Base-by-base conservation (phyloP, 441 rosid species). In the Jatropha podagrica region DNA sequence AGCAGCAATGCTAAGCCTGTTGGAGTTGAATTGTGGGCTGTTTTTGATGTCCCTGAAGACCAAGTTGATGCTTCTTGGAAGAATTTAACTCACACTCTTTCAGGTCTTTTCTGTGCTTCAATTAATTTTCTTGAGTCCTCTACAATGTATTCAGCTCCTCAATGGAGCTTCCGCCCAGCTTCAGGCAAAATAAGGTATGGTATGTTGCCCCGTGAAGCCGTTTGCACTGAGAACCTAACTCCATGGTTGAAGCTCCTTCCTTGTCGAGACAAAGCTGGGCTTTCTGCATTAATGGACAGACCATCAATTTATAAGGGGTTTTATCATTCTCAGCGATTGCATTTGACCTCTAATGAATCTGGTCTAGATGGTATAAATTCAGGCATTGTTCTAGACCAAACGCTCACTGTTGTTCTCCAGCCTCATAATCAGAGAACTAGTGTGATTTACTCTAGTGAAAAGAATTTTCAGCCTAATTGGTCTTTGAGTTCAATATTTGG, bases 241-340 rank as follows among this genome's bases (percentile, higher is more conserved):
- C 97, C 99, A 12, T 96, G 99, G 99, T 83, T 96, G 78, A 96
- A 94, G 90, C 86, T 96, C 61, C 98, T 94, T 74, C 98, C 98
- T 52, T 96, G 97, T 83, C 92, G 97, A 81, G 99, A 94, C 82
- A 96, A 91, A 85, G 91, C 91, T 61, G 98, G 98, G 54, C 81
- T 96, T 72, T 81, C 99, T 74, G 74, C 84, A 10, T 86, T 94
- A 73, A 82, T 92, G 92, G 91, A 96, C 81, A 87, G 98, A 74
- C 97, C 99, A 58, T 92, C 96, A 74, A 85, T 96, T 75, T 94
- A 94, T 73, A 86, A 83, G 77, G 90, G 97, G 4, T 92, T 88
- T 88, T 96, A 96, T 86, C 97, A 96, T 85, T 94, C 98, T 81
- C 97, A 89, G 82, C 86, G 86, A 71, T 87, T 96, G 90, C 93